phyloP scores from a whole-genome alignment of 768 basidiomycete species.

The Mycena epipterygia region DNA sequence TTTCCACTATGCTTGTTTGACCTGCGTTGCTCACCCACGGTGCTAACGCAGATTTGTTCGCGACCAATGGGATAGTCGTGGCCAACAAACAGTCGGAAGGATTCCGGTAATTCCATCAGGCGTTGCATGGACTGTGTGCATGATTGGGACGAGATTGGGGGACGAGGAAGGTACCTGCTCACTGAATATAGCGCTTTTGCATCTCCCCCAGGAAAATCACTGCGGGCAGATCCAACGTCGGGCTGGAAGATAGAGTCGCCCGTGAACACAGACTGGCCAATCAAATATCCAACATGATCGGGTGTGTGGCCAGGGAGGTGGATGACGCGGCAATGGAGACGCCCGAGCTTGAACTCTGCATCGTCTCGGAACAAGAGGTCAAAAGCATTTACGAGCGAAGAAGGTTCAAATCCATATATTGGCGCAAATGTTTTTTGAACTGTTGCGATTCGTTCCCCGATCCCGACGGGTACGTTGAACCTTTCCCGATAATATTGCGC shows the following conservation, averaged over 20 bases:
- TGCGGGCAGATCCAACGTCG: slow-evolving; percentile 54
- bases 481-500: slow-evolving; percentile 50
- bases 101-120: slow-evolving; percentile 48
- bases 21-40: slow-evolving; percentile 49
- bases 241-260: slow-evolving; percentile 58
- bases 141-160: neutral
- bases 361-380: slow-evolving; percentile 52
- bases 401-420: slow-evolving; percentile 46
- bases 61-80: slow-evolving; percentile 51
- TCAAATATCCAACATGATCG: slow-evolving; percentile 52
- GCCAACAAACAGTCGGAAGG: slow-evolving; percentile 52
- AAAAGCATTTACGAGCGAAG: slow-evolving; percentile 43
- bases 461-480: slow-evolving; percentile 48
- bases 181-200: slow-evolving; percentile 50
- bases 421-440: slow-evolving; percentile 52
- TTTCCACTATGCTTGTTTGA: slow-evolving; percentile 47
- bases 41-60: slow-evolving; percentile 44
- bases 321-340: slow-evolving; percentile 46
- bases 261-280: slow-evolving; percentile 52
- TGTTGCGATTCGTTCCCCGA: slow-evolving; percentile 50
- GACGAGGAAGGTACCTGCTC: slow-evolving; percentile 24
- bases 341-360: slow-evolving; percentile 48
- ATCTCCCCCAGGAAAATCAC: slow-evolving; percentile 55
- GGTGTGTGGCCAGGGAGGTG: slow-evolving; percentile 56
- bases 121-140: slow-evolving; percentile 51